A percentile compares a stretch with the other conserved stretches of the same genome.
These are phyloP conservation scores for Drechslerella dactyloides DNA, from an alignment of 2,329 filamentous ascomycete species.

Conservation along the genomic window DNA sequence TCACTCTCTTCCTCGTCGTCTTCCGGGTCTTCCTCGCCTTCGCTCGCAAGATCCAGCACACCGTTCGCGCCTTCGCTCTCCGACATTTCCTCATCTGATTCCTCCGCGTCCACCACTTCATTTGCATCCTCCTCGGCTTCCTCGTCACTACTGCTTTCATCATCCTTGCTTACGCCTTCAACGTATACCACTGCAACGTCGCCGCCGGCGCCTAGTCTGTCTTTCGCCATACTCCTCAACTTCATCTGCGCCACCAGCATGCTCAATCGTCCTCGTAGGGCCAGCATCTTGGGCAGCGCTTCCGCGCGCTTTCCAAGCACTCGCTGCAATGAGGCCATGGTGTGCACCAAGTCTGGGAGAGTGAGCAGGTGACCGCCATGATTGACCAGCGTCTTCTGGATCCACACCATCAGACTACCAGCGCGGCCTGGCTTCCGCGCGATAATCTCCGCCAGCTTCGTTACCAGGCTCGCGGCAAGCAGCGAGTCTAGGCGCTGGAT, in stretches of 20 bases:
- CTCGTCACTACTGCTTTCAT: slow-evolving; percentile 59
- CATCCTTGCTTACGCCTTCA: slow-evolving; percentile 65
- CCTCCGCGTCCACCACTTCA: slow-evolving; percentile 59
- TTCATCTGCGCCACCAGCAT: slow-evolving; percentile 91
- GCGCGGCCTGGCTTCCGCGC: slow-evolving; percentile 86
- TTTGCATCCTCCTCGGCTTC: slow-evolving; percentile 55
- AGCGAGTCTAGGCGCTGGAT: slow-evolving; percentile 88
- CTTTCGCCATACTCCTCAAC: slow-evolving; percentile 73
- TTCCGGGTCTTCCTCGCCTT: slow-evolving; percentile 67
- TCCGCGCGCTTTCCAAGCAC: slow-evolving; percentile 86
- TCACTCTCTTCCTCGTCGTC: slow-evolving; percentile 61
- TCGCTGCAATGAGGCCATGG: slow-evolving; percentile 78
- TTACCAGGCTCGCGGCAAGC: slow-evolving; percentile 78
- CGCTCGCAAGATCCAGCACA: slow-evolving; percentile 59
- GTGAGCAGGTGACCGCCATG: slow-evolving; percentile 90
- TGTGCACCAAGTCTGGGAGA: slow-evolving; percentile 80
- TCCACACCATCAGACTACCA: slow-evolving; percentile 89
- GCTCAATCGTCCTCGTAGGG: slow-evolving; percentile 93
- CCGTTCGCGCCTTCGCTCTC: slow-evolving; percentile 63
- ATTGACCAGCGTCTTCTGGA: slow-evolving; percentile 90
- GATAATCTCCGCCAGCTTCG: slow-evolving; percentile 83
- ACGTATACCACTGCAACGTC: slow-evolving; percentile 69
- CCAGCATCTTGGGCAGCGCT: slow-evolving; percentile 79
- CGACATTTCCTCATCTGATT: slow-evolving; percentile 61
- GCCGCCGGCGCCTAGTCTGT: slow-evolving; percentile 58